phyloP scores from a whole-genome alignment of 139 green algal species.

The Tetratostichococcus sp. region DNA sequence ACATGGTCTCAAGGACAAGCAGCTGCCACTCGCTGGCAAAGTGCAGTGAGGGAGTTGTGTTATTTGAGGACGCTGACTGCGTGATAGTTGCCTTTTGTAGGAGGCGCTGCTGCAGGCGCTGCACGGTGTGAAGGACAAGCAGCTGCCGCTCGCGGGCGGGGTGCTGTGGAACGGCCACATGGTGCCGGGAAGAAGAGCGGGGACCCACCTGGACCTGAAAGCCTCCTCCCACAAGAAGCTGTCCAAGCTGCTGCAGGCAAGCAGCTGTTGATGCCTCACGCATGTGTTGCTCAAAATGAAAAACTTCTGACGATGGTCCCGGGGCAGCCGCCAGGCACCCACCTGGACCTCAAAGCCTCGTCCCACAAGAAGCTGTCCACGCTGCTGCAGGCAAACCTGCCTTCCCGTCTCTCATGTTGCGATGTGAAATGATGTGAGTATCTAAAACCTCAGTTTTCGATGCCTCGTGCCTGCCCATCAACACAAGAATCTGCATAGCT shows the following conservation, averaged over 20 bases:
- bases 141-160: slow-evolving; percentile 24
- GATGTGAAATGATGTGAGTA: neutral
- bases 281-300: too few species aligned
- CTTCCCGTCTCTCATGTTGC: too few species aligned
- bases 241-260: slow-evolving; percentile 46
- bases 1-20: slow-evolving; percentile 31
- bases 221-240: slow-evolving; percentile 61
- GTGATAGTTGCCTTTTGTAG: too few species aligned
- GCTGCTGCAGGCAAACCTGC: slow-evolving; percentile 11
- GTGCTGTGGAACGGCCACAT: slow-evolving; percentile 17
- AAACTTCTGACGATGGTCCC: too few species aligned
- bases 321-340: neutral
- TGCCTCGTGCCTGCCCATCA: too few species aligned
- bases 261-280: neutral
- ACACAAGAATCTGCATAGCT: too few species aligned
- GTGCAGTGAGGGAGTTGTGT: too few species aligned
- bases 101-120: slow-evolving; percentile 53
- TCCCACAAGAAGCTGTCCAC: slow-evolving; percentile 64
- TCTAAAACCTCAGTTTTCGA: too few species aligned
- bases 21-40: slow-evolving; percentile 27
- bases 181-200: slow-evolving; percentile 9
- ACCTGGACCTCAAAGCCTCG: slow-evolving; percentile 45
- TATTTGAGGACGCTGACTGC: too few species aligned
- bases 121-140: slow-evolving; percentile 32
- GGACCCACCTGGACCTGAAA: slow-evolving; percentile 46